Base-by-base conservation (phyloP, 2,329 filamentous ascomycete species). In the Phaeophleospora eucalypticola region DNA sequence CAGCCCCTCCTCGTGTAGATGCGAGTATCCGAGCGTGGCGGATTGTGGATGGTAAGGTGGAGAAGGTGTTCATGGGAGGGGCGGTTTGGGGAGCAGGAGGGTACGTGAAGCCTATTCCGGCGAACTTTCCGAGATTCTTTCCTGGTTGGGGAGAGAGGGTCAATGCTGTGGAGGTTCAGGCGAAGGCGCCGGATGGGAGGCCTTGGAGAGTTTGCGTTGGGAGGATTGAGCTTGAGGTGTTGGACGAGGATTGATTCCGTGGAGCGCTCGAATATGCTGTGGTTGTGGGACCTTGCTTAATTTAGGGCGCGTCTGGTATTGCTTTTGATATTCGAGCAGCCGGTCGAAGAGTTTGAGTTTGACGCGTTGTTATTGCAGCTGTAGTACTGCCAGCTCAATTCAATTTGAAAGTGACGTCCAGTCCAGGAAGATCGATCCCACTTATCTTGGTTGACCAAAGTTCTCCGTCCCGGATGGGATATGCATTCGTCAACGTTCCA, bases 401-500 rank as follows among this genome's bases (percentile, higher is more conserved):
- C 18, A 45, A 42, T 32, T 46, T 51, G 45, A 57, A 57, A 12
- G 24, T 48, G 16, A 56, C 46, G 21, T 55, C 46, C 17, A 53
- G 44, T 20, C 52, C 54, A 17, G 54, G 49, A 33, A 57, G 40
- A 32, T 55, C 50, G 17, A 57, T 52, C 2, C 54, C 54, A 10
- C 36, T 40, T 9, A 57, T 41, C 35, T 45, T 53, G 7, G 54
- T 53, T 27, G 45, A 48, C 54, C 54, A 57, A 27, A 46, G 34
- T 46, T 57, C 54, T 17, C 46, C 50, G 36, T 55, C 46, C n/a
- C 40, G 43, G 44, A 56, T 56, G 2, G 46, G 35, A 37, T 50
- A 43, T 10, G 55, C 53, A 36, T 49, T 43, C 2, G 55, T 58
- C 45, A 56, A 39, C 4, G 52, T 54, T 12, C 55, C 55, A n/a